Base-by-base conservation (phyloP, 2,329 filamentous ascomycete genomes). In the Fusarium anguioides region DNA sequence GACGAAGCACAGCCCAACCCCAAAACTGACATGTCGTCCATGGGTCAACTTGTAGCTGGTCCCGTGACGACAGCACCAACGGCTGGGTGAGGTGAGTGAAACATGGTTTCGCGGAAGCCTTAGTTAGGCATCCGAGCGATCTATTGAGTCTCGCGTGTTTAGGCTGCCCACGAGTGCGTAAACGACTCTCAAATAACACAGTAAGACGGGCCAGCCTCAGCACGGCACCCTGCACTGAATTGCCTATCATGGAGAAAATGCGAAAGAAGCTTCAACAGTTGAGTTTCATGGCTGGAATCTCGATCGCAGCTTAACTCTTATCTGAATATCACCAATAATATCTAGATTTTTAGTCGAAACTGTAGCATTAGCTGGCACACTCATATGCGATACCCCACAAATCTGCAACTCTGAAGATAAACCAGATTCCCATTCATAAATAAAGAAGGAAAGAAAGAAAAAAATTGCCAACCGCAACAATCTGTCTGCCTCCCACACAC, bases 81-180 rank as follows among this genome's bases (percentile, higher is more conserved):
- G 45, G 33, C 21, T 31, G 21, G 36, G 31, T 65, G 64, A 67
- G 33, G 18, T 31, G 21, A 41, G 31, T 65, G 64, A 67, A 60
- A 67, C 64, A 68, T 56, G 41, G 41, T 42, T 59, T 65, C 44
- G 49, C 59, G 49, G 60, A 41, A 61, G 60, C 49, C 64, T 52
- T 41, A 35, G 36, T 36, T 61, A 68, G 64, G 64, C 64, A 68
- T 31, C 64, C 59, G 64, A 36, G 18, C 21, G 24, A 45, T 44
- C 36, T 46, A 50, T 57, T 29, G 50, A 64, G 62, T 41, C 47
- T 59, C 37, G 36, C 21, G 27, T 53, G 44, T 46, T 45, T 46
- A 50, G 53, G 60, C 54, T 54, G 55, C 53, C 47, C 60, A 65
- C 45, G 41, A 54, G 59, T 57, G 41, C 46, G 47, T 35, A 35